Base-by-base conservation (phyloP, 164 flowering plant species). In the Buxus sempervirens region DNA sequence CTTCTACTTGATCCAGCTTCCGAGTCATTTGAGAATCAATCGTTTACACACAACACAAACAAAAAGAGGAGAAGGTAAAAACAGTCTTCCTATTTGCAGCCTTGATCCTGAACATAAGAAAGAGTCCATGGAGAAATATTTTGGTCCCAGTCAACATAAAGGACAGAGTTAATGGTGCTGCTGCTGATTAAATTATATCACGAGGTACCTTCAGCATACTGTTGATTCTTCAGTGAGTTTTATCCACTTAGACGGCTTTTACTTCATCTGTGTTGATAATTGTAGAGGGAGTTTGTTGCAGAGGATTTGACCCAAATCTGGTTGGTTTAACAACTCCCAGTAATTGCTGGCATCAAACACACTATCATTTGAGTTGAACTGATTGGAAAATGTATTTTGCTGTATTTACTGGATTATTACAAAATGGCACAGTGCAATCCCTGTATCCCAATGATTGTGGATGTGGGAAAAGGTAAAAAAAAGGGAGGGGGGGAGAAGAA, bases 31-130 rank as follows among this genome's bases (percentile, higher is more conserved):
- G 38, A 32, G 38, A 32, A 32, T 32, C 38, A 32, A 32, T 3
- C 38, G 5, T 32, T 32, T n/a, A n/a, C n/a, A n/a, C n/a, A n/a
- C n/a, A n/a, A n/a, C n/a, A n/a, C n/a, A n/a, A n/a, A n/a, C n/a
- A n/a, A n/a, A n/a, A n/a, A n/a, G n/a, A n/a, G n/a, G 38, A 32
- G 38, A 64, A 28, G 2, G 9, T 23, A 49, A 59, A 23, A 67
- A 19, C 58, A 9, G 38, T 70, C 13, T 56, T 71, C 57, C 15
- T 45, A 24, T 59, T 61, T 80, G 82, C 91, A 95, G 99, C 85
- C 90, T 95, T 65, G 96, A 90, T 80, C 97, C 96, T 60, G 99
- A 92, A 74, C 97, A 71, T 71, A 90, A 85, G 72, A 86, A 85
- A 66, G 97, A 95, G 75, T 95, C 97, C 23, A 76, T 92, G 77